A percentile compares a stretch with the other conserved stretches of the same genome.
These are phyloP conservation scores for Infundibulicybe gibba DNA, from an alignment of 768 basidiomycete genomes.

Conservation along the genomic window DNA sequence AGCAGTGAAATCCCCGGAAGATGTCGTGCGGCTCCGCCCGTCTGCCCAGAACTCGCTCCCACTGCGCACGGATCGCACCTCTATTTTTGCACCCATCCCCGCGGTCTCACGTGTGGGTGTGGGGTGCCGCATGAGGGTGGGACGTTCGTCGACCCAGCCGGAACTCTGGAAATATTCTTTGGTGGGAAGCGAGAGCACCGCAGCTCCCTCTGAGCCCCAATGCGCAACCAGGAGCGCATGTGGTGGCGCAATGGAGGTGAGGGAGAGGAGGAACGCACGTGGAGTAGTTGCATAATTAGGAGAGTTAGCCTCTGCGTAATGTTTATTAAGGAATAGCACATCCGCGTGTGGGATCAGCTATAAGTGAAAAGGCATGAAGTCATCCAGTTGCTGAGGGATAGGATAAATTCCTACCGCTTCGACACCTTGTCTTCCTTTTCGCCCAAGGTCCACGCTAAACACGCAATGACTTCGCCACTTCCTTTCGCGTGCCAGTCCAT, in stretches of 20 bases:
- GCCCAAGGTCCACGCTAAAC: conserved; percentile 76
- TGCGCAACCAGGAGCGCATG: conserved; percentile 81
- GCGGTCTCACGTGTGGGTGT: conserved; percentile 5
- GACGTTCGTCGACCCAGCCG: conserved; percentile 65
- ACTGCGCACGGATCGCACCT: conserved; percentile 50
- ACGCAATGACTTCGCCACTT: conserved; percentile 84
- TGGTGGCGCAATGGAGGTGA: conserved; percentile 60
- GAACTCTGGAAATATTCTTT: conserved; percentile 86
- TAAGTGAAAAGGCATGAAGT: background rate
- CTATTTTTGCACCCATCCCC: conserved; percentile 19
- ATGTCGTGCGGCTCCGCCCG: conserved; percentile 48
- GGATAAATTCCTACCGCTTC: conserved; percentile 58
- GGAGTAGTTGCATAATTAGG: conserved; percentile 61
- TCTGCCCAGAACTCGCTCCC: conserved; percentile 80
- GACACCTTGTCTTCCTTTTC: conserved; percentile 71
- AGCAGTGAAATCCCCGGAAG: conserved; percentile 53
- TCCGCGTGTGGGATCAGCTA: conserved; percentile 83
- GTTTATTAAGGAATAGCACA: conserved; percentile 74
- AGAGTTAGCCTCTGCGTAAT: conserved; percentile 63
- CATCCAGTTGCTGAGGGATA: conserved; percentile 7
- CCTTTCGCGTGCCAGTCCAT: conserved; percentile 77
- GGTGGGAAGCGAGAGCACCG: conserved; percentile 77
- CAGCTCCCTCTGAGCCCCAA: conserved; percentile 79
- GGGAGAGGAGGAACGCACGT: conserved; percentile 72
- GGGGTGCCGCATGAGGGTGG: conserved; percentile 15